phyloP scores from a whole-genome alignment of 805 yeast genomes.

The Tetrapisispora namnaoensis region DNA sequence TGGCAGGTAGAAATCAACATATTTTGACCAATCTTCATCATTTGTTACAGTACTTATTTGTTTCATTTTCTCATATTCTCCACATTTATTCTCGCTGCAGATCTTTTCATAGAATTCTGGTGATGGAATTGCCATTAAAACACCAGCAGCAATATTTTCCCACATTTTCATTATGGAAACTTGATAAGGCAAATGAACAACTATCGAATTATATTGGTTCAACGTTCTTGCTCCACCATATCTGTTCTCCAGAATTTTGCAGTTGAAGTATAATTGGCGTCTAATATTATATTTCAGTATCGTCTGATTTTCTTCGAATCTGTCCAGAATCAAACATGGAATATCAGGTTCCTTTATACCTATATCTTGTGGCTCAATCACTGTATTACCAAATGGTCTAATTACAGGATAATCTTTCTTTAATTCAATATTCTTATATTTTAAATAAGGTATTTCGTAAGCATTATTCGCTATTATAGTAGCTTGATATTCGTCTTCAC shows the following conservation, averaged over 20 bases:
- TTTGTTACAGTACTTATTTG: constrained; percentile 2
- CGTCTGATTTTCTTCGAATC: constrained; percentile 2
- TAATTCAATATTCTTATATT: constrained; percentile 1
- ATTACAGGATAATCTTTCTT: constrained; percentile 5
- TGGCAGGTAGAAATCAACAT: constrained; percentile 7
- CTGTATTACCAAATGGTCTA: constrained; percentile 8
- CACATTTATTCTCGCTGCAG: constrained; percentile 4
- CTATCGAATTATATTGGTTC: constrained; percentile 3
- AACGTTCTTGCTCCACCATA: constrained; percentile 10
- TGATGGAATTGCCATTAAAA: constrained; percentile 5
- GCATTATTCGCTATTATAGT: constrained; percentile 5
- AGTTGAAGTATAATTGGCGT: not conserved
- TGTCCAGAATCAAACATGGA: constrained; percentile 6
- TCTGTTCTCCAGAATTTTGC: constrained; percentile 1
- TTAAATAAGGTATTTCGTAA: constrained; percentile 5
- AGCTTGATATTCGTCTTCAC: constrained; percentile 7
- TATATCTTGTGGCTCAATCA: not conserved
- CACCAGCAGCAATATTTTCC: constrained; percentile 7
- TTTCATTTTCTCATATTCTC: not conserved
- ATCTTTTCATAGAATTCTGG: constrained; percentile 6
- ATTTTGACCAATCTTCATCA: constrained; percentile 5
- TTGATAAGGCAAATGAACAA: constrained; percentile 8
- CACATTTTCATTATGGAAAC: constrained; percentile 11
- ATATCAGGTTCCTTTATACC: not conserved
- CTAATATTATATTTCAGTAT: constrained; percentile 1